Evolutionary conservation across 768 basidiomycete species (phyloP).

Genomic region (Amanita pallidorosea): DNA sequence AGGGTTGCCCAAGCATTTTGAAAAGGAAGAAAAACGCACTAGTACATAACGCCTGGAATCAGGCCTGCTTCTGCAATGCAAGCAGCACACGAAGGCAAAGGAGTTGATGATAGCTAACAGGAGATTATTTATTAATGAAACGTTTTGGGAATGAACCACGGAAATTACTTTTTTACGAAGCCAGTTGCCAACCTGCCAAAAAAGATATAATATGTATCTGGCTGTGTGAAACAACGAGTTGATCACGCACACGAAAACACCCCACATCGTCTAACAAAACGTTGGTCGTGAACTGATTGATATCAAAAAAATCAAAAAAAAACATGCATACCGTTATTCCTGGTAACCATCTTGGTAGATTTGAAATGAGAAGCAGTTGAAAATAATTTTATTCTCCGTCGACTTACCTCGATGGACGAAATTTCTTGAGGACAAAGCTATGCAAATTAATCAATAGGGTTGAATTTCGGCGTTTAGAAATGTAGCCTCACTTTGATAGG

Average conservation of each 20-base stretch:
- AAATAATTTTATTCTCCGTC: too few species aligned
- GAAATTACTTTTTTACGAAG: slow-evolving; percentile 48
- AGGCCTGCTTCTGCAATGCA: slow-evolving; percentile 63
- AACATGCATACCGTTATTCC: slow-evolving; percentile 39
- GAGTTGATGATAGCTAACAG: not conserved
- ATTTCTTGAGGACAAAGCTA: slow-evolving; percentile 47
- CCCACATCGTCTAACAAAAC: slow-evolving; percentile 44
- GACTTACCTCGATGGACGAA: slow-evolving; percentile 48
- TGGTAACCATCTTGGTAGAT: slow-evolving; percentile 44
- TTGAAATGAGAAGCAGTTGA: too few species aligned
- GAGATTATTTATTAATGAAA: not conserved
- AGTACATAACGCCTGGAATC: slow-evolving; percentile 68
- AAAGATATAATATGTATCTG: not conserved
- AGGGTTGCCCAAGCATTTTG: slow-evolving; percentile 10
- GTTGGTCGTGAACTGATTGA: not conserved
- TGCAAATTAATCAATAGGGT: too few species aligned
- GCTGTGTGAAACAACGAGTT: not conserved
- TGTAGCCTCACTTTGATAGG: too few species aligned
- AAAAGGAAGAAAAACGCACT: slow-evolving; percentile 24
- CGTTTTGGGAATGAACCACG: slow-evolving; percentile 1
- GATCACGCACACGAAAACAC: slow-evolving; percentile 41
- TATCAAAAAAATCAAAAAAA: not conserved
- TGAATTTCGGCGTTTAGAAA: not conserved
- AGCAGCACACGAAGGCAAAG: not conserved
- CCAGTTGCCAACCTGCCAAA: slow-evolving; percentile 47